Base-by-base conservation (phyloP, 179 eudicot genomes). In the Silene noctiflora region DNA sequence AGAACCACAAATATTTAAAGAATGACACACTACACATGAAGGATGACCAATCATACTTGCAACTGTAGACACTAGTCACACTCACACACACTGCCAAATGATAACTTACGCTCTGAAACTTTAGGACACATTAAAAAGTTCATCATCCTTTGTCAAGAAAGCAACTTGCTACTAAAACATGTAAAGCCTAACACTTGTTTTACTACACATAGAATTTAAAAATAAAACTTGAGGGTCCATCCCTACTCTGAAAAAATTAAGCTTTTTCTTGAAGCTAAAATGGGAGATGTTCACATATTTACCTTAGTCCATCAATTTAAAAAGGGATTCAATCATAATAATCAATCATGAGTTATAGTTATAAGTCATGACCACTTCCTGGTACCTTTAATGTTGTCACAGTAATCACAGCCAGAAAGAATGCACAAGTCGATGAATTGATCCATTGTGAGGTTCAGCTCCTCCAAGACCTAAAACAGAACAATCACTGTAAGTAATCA, bases 341-440 rank as follows among this genome's bases (percentile, higher is more conserved):
- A 69, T 12, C 56, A 61, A 14, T 31, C 6, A 55, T 55, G 20
- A 55, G 20, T 55, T 55, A 51, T 55, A 55, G 59, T n/a, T 55
- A 55, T 55, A n/a, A 55, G 59, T 60, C 27, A 63, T 13, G 20
- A 64, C 24, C 6, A 51, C 55, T 35, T 64, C 51, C 29, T 20
- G 31, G 64, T 85, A 96, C 99, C 99, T 84, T 92, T 88, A 75
- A 93, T 96, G 81, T 91, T 91, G 53, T 93, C 98, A 78, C 99
- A 96, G 77, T 96, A 93, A 74, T 96, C 99, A 71, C 99, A 96
- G 8, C 99, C 99, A 81, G 88, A 91, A 69, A 96, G 97, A 80
- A 93, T 96, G 91, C 99, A 96, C 78, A 96, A 78, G 85, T 96
- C 99, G 66, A 93, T 93, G 83, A 96, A 96, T 72, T 96, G 99